phyloP scores from a whole-genome alignment of 2,329 filamentous ascomycete genomes.

The Arthrobotrys conoides region DNA sequence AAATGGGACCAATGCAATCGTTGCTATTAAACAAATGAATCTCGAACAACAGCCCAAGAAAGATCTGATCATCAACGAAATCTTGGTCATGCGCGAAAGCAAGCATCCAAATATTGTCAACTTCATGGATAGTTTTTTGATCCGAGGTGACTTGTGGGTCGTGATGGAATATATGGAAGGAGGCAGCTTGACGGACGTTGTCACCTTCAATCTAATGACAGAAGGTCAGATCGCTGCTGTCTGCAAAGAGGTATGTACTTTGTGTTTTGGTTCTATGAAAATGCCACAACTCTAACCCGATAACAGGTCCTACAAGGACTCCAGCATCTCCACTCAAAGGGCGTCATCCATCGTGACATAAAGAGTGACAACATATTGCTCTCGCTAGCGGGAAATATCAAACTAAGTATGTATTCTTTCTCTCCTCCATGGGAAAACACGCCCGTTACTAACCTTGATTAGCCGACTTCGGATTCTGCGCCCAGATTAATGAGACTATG shows the following conservation, averaged over 20 bases:
- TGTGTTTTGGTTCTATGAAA: conserved; percentile 26
- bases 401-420: conserved; percentile 77
- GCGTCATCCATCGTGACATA: conserved; percentile 98
- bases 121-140: conserved; percentile 96
- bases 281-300: not conserved
- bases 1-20: conserved; percentile 83
- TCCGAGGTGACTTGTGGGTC: conserved; percentile 93
- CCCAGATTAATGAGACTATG: conserved; percentile 96
- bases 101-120: conserved; percentile 99
- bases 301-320: conserved; percentile 83
- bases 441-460: conserved; percentile 65
- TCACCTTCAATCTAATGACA: conserved; percentile 99
- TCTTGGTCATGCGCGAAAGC: conserved; percentile 98
- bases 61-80: conserved; percentile 98
- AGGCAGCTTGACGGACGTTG: conserved; percentile 95
- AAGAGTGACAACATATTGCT: conserved; percentile 98
- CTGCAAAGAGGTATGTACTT: conserved; percentile 79
- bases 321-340: conserved; percentile 96
- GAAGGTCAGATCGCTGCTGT: conserved; percentile 97
- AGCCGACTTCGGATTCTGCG: conserved; percentile 99
- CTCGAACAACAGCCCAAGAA: conserved; percentile 98
- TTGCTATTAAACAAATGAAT: conserved; percentile 99
- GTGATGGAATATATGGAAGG: conserved; percentile 99
- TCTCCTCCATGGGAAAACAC: not conserved
- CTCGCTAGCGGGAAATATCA: conserved; percentile 94